Conservation (phyloP, 257 asterid genomes). For the Leptodermis oblonga region DNA sequence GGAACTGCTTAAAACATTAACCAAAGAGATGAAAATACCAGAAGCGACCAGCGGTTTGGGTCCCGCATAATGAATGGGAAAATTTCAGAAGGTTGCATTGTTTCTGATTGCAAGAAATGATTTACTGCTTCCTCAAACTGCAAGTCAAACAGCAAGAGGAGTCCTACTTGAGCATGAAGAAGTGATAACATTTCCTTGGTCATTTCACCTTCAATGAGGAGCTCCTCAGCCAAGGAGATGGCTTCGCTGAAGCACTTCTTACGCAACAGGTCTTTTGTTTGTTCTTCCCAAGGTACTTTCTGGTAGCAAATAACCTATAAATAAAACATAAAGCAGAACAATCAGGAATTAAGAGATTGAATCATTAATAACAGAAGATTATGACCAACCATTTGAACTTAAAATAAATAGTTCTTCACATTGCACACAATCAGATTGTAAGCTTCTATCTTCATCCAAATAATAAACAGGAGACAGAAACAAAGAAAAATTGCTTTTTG, state of each 20-base stretch:
- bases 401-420: not conserved
- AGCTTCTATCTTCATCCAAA: not conserved
- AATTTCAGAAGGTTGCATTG: slow-evolving; percentile 95
- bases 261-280: slow-evolving; percentile 73
- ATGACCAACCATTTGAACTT: not conserved
- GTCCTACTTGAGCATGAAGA: slow-evolving; percentile 95
- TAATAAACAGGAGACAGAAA: not conserved
- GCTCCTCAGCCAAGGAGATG: slow-evolving; percentile 76
- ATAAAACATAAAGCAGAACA: slow-evolving; percentile 19
- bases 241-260: slow-evolving; percentile 82
- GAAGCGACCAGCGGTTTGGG: slow-evolving; percentile 95
- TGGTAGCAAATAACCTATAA: slow-evolving; percentile 75
- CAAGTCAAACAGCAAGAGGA: slow-evolving; percentile 86
- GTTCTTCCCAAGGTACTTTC: slow-evolving; percentile 84
- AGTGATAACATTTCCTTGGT: slow-evolving; percentile 70
- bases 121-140: slow-evolving; percentile 90
- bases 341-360: not conserved
- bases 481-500: not conserved
- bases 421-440: not conserved
- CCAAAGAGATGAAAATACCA: slow-evolving; percentile 43
- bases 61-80: slow-evolving; percentile 93
- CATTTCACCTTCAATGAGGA: slow-evolving; percentile 78
- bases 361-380: not conserved
- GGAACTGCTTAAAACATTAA: not conserved
- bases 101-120: slow-evolving; percentile 88